Conservation (phyloP, 2,329 filamentous ascomycete species). For the Plectosphaerella sp. region DNA sequence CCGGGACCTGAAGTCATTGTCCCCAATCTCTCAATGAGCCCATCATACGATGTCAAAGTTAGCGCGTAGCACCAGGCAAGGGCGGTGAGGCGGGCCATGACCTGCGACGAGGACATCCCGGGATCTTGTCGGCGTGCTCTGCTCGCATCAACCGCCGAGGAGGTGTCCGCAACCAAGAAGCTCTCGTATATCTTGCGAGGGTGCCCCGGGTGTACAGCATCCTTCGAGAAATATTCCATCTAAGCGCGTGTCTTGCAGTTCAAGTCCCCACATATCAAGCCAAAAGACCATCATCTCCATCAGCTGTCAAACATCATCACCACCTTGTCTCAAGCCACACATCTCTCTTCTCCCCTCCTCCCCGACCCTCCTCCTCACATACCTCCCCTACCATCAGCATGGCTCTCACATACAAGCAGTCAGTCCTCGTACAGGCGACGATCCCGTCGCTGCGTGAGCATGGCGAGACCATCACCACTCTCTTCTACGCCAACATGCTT, state of each 20-base stretch:
- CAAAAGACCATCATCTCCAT: too few species aligned
- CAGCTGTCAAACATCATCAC: too few species aligned
- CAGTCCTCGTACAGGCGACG: conserved; percentile 63
- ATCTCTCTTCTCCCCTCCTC: background rate
- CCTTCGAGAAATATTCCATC: too few species aligned
- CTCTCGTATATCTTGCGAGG: too few species aligned
- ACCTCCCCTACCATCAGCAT: conserved; percentile 11
- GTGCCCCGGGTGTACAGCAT: too few species aligned
- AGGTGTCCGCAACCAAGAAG: too few species aligned
- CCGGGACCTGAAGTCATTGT: background rate
- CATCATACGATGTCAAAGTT: conserved; percentile 1
- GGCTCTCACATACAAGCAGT: conserved; percentile 49
- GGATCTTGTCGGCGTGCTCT: background rate
- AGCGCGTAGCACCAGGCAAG: background rate
- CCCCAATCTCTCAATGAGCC: background rate
- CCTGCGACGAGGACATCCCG: background rate
- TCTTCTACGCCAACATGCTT: conserved; percentile 70
- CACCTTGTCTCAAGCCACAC: too few species aligned
- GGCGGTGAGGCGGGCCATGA: conserved; percentile 2
- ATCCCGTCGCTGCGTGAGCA: conserved; percentile 65
- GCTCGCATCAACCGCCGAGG: too few species aligned
- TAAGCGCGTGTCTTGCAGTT: too few species aligned
- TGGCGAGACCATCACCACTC: conserved; percentile 63
- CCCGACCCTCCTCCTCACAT: background rate
- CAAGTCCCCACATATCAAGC: too few species aligned